Percentiles rank a stretch among this genome's conserved stretches.
These are phyloP conservation scores for Euryodendron excelsum DNA, from an alignment of 148 eudicot genomes.

Conservation along the genomic window DNA sequence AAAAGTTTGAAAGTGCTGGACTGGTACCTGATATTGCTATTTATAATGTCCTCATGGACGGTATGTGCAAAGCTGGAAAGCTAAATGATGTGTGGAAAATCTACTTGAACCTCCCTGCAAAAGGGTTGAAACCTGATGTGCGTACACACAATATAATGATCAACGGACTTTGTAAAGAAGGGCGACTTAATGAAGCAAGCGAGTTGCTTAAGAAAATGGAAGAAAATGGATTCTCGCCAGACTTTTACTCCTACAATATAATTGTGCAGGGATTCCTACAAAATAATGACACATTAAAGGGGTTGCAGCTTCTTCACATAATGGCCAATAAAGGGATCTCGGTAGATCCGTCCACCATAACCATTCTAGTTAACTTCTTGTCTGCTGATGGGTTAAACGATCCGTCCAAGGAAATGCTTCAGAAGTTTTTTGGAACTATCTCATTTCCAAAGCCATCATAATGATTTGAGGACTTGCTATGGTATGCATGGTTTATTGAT, in stretches of 20 bases:
- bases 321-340: not conserved
- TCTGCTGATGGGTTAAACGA: not conserved
- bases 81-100: too few species aligned
- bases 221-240: conserved; percentile 6
- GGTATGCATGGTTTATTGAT: too few species aligned
- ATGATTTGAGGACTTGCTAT: too few species aligned
- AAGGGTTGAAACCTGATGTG: too few species aligned
- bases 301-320: too few species aligned
- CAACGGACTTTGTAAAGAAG: too few species aligned
- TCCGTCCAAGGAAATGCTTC: not conserved
- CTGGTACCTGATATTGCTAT: not conserved
- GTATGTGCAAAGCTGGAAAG: not conserved
- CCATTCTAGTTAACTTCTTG: not conserved
- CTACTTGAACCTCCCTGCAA: too few species aligned
- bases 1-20: not conserved
- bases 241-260: conserved; percentile 15
- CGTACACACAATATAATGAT: too few species aligned
- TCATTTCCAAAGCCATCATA: not conserved
- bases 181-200: too few species aligned
- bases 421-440: not conserved
- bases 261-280: conserved; percentile 2
- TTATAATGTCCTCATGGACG: not conserved
- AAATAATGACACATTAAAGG: not conserved
- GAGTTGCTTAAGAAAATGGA: too few species aligned
- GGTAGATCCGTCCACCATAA: not conserved